Percentiles rank a stretch among this genome's conserved stretches.
Conservation (phyloP, 306 rosid species). For the Vigna reflexopilosa region DNA sequence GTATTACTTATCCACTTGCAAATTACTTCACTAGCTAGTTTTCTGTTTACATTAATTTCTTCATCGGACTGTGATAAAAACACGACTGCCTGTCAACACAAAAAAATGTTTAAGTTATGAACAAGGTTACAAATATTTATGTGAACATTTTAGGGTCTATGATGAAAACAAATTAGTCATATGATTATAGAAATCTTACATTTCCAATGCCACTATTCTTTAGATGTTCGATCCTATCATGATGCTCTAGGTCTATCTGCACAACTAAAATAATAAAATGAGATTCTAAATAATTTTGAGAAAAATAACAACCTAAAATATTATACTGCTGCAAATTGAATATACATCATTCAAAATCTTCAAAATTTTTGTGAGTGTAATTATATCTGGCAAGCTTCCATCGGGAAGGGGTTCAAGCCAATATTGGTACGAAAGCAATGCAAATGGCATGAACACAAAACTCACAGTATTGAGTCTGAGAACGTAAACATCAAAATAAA, state of each 20-base stretch:
- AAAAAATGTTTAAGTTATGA: slow-evolving; percentile 10
- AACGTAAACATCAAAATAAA: too few relatives aligned
- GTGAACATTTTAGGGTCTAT: neutral
- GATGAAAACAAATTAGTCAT: neutral
- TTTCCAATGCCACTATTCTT: slow-evolving; percentile 97
- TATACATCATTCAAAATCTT: slow-evolving; percentile 57
- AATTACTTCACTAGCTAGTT: slow-evolving; percentile 87
- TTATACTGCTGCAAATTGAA: too few relatives aligned
- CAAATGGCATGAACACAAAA: too few relatives aligned
- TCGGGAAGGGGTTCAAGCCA: slow-evolving; percentile 99
- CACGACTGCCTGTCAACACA: slow-evolving; percentile 77
- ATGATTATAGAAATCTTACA: slow-evolving; percentile 53
- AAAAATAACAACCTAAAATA: slow-evolving; percentile 13
- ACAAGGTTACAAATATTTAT: neutral
- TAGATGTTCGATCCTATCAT: slow-evolving; percentile 79
- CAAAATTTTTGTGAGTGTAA: slow-evolving; percentile 84
- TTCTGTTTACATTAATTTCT: slow-evolving; percentile 84
- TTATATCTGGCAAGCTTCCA: slow-evolving; percentile 92
- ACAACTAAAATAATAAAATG: slow-evolving; percentile 45
- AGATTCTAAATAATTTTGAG: slow-evolving; percentile 26
- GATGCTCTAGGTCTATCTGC: slow-evolving; percentile 91
- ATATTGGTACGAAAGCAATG: too few relatives aligned
- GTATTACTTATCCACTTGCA: slow-evolving; percentile 81
- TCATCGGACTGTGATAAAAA: slow-evolving; percentile 90
- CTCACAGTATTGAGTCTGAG: too few relatives aligned